Base-by-base conservation (phyloP, 2,329 filamentous ascomycete species). In the Capronia coronata region DNA sequence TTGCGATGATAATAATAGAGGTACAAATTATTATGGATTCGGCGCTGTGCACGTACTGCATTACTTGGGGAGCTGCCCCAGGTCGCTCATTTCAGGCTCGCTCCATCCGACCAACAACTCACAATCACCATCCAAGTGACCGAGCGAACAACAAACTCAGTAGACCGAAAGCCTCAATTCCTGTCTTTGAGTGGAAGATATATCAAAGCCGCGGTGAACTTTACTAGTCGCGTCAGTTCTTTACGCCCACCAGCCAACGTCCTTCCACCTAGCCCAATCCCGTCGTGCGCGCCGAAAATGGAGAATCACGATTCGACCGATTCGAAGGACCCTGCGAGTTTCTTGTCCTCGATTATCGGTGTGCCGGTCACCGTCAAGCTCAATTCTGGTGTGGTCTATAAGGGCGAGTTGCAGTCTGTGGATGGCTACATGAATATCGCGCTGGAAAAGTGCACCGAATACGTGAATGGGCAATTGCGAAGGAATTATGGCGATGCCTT, bases 401-500 rank as follows among this genome's bases (percentile, higher is more conserved):
- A 93, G 79, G 93, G 93, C 61, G 89, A 96, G 67, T 78, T 97
- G 30, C 90, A 97, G 67, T 95, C 90, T 0, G 91, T 98, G 43
- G 93, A 98, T 68, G 93, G 93, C 45, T 98, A 97, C 72, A 98
- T 98, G 93, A 98, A 98, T 72, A 96, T 98, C 67, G 91, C 93
- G 10, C 79, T 98, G 23, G 93, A 98, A 70, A 93, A 95, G 72
- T 94, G 89, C 16, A 84, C 87, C 58, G 93, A 98, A 71, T 89
- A 84, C 61, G 85, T 96, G 60, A 85, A 94, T 64, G 91, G 90
- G 35, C 79, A 82, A 57, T 81, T 91, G 70, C 79, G 86, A 62
- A 79, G 87, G 62, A 86, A 80, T 47, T 96, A 95, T 66, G 91
- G 91, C 6, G 91, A 97, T 74, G 88, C 91, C 3, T 97, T 97